Evolutionary conservation across 805 yeast species (phyloP), one percentile per base, ranked within the genome.

Genomic region (Cyberlindnera galapagoensis): DNA sequence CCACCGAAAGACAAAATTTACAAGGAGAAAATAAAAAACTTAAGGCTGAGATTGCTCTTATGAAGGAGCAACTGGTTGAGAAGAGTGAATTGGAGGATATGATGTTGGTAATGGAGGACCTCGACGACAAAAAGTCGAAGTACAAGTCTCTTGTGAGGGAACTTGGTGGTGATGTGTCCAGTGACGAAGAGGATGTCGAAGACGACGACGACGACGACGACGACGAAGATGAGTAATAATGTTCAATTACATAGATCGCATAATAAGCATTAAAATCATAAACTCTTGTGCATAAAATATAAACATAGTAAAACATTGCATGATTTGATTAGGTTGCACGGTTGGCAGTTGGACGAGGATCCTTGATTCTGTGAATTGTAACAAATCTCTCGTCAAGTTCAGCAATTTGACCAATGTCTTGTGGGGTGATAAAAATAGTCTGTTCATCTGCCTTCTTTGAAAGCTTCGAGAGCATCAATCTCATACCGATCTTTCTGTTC

Each of bases 381-480:
- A 82, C 84, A 30, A 68, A 65, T 14, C 62, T 67, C 23, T 71
- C 75, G n/a, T 76, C 79, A 26, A 81, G 67, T 14, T 75, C 73
- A 1, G 84, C 76, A 24, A 63, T 66, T 33, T 62, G 65, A 3
- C 73, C 76, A 42, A 90, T 81, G 52, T 86, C 94, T 49, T 87
- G 94, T 0, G 98, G 98, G 0, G 98, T 90, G 27, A 90, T 90
- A 44, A 90, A 85, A 6, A 90, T 79, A 1, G 95, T 81, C 57
- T 90, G 98, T 1, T 88, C 76, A 39, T 76, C 69, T 0, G 79
- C 69, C 35, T 75, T 71, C 29, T 68, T 67, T 7, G 76, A 59
- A 19, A 88, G 69, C 43, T 85, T 82, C 17, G 71, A 70, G 29
- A 87, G 62, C 52, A 92, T 76, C 40, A 88, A 59, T 29, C 73